These are phyloP conservation scores for Micractinium conductrix DNA, from an alignment of 139 green algal species.

Conservation along the genomic window DNA sequence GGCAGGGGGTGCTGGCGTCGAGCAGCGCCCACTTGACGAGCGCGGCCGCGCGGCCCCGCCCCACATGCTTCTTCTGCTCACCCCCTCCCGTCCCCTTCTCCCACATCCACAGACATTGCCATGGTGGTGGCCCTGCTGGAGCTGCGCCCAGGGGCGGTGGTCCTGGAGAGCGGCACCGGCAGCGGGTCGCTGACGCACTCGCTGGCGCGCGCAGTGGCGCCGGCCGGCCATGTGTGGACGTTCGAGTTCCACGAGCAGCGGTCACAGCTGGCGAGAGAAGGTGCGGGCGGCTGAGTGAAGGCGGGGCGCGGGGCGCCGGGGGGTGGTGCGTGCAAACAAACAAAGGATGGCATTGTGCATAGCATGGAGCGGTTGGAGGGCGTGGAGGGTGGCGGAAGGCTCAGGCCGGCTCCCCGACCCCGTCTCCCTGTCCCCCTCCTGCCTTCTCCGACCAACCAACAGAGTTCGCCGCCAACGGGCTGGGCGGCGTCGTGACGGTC, in stretches of 20 bases:
- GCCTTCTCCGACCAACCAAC: too few species aligned
- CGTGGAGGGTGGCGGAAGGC: too few species aligned
- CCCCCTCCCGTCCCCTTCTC: neutral
- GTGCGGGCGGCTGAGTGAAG: neutral
- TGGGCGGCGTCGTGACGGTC: conserved; percentile 60
- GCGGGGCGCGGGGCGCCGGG: neutral
- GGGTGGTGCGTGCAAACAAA: too few species aligned
- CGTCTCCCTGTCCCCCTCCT: too few species aligned
- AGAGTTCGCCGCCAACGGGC: conserved; percentile 55
- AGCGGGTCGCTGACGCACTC: conserved; percentile 92
- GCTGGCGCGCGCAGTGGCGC: conserved; percentile 87
- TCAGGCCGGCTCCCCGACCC: too few species aligned
- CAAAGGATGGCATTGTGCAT: too few species aligned
- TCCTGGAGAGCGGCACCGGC: conserved; percentile 94
- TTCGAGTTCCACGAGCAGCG: conserved; percentile 93
- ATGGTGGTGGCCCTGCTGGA: conserved; percentile 82
- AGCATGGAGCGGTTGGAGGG: too few species aligned
- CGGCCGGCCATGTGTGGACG: conserved; percentile 86
- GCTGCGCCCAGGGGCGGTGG: conserved; percentile 79
- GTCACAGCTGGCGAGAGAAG: too few species aligned
- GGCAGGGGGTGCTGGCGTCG: too few species aligned
- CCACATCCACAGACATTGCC: conserved; percentile 75
- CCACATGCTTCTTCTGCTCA: too few species aligned
- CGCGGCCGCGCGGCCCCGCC: too few species aligned
- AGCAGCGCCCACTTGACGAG: too few species aligned